Percentiles rank a stretch among this genome's conserved stretches.
Evolutionary conservation across 176 grass and related monocot species (phyloP).

Genomic region (Echinochloa phyllopogon): DNA sequence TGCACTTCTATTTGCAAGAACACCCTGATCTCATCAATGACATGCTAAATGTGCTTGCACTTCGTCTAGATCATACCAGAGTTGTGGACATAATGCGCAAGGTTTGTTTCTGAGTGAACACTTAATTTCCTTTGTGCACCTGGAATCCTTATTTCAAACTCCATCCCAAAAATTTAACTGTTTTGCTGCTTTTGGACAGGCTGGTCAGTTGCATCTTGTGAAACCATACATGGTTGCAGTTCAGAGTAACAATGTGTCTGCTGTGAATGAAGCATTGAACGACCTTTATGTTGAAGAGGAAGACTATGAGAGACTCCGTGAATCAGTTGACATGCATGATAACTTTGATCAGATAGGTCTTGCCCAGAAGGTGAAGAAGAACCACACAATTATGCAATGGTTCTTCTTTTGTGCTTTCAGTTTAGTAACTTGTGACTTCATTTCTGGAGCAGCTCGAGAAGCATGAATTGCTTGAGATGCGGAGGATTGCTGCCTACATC

Average conservation of each 20-base stretch:
- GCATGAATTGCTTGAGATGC: conserved; percentile 98
- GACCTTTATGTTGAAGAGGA: conserved; percentile 97
- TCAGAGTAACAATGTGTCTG: conserved; percentile 96
- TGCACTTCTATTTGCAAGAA: conserved; percentile 97
- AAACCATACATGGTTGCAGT: conserved; percentile 99
- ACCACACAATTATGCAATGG: not conserved
- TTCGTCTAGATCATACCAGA: conserved; percentile 90
- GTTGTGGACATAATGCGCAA: conserved; percentile 97
- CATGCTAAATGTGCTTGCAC: conserved; percentile 89
- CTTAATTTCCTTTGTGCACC: not conserved
- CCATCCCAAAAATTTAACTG: conserved; percentile 29
- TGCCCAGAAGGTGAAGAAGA: conserved; percentile 80
- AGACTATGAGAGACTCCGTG: conserved; percentile 89
- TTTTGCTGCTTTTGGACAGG: conserved; percentile 56
- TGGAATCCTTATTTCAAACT: not conserved
- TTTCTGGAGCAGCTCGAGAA: conserved; percentile 79
- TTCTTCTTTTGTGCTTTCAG: conserved; percentile 5
- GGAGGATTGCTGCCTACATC: conserved; percentile 97
- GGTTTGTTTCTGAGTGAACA: conserved; percentile 51
- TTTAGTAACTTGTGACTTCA: conserved; percentile 30
- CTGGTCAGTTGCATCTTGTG: conserved; percentile 89
- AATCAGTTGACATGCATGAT: conserved; percentile 97
- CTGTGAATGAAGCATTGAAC: conserved; percentile 97
- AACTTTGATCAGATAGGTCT: conserved; percentile 99
- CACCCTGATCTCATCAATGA: conserved; percentile 99